These are phyloP conservation scores for Monilinia fructicola DNA, from an alignment of 2,329 filamentous ascomycete genomes.

Conservation along the genomic window DNA sequence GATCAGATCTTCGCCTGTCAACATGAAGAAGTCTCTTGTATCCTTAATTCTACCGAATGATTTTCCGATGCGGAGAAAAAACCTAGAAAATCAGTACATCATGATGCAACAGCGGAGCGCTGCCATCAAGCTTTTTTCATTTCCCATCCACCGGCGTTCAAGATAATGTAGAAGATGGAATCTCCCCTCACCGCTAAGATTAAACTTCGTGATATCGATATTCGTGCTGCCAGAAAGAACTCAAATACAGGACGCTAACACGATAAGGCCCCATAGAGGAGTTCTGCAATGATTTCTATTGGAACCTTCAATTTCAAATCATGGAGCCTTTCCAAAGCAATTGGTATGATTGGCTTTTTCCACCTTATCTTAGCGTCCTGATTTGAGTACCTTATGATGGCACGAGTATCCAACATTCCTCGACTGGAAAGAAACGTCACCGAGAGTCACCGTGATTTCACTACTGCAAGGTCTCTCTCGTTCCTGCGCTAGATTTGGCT, in stretches of 20 bases:
- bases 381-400: too few relatives aligned
- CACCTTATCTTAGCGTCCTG: too few relatives aligned
- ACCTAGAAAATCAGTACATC: slow-evolving; percentile 3
- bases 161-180: background rate
- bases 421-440: slow-evolving; percentile 12
- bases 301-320: too few relatives aligned
- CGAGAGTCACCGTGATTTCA: background rate
- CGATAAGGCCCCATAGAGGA: too few relatives aligned
- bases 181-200: slow-evolving; percentile 1
- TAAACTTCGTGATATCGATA: background rate
- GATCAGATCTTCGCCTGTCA: background rate
- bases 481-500: slow-evolving; percentile 2
- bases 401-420: background rate
- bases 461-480: background rate
- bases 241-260: too few relatives aligned
- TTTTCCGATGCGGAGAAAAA: slow-evolving; percentile 12
- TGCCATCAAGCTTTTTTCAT: slow-evolving; percentile 3
- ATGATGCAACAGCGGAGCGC: slow-evolving; percentile 16
- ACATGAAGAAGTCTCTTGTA: slow-evolving; percentile 3
- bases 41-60: slow-evolving; percentile 1
- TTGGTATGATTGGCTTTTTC: too few relatives aligned
- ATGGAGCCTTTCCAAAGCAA: too few relatives aligned
- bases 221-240: too few relatives aligned
- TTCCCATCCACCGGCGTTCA: background rate
- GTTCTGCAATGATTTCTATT: too few relatives aligned